These are phyloP conservation scores for Neospermospora avenae DNA, from an alignment of 2,329 filamentous ascomycete genomes.

Conservation along the genomic window DNA sequence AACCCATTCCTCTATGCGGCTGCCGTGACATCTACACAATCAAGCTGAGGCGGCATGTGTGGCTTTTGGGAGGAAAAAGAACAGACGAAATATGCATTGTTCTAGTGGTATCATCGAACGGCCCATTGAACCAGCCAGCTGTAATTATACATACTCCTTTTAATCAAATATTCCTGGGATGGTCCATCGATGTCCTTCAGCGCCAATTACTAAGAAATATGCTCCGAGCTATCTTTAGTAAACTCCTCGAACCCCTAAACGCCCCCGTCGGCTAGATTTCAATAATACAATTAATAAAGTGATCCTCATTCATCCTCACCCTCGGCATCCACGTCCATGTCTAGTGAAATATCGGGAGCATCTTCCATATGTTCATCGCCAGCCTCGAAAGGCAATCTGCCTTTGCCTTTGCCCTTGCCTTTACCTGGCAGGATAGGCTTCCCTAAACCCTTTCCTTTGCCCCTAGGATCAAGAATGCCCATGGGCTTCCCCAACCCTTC, in stretches of 20 bases:
- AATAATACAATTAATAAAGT: not conserved
- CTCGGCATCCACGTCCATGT: constrained; percentile 29
- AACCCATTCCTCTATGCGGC: not conserved
- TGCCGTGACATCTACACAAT: not conserved
- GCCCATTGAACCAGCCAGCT: not conserved
- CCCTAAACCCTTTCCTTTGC: constrained; percentile 11
- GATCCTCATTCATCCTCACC: constrained; percentile 18
- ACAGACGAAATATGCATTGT: constrained; percentile 10
- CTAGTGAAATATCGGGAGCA: constrained; percentile 14
- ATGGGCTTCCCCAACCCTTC: constrained; percentile 30
- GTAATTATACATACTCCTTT: constrained; percentile 5
- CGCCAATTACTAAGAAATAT: constrained; percentile 1
- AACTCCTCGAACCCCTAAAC: constrained; percentile 4
- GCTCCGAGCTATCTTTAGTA: not conserved
- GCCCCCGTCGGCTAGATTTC: constrained; percentile 7
- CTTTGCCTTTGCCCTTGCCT: constrained; percentile 21
- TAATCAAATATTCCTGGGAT: not conserved
- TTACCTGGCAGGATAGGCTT: constrained; percentile 12
- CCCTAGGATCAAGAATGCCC: constrained; percentile 18
- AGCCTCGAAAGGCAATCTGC: constrained; percentile 15
- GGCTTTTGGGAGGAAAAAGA: not conserved
- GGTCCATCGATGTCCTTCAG: not conserved
- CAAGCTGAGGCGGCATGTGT: too few relatives aligned
- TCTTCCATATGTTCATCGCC: constrained; percentile 37
- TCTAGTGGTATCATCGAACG: constrained; percentile 11